Evolutionary conservation across 345 rosid species (phyloP).

Genomic region (Syzygium aromaticum): DNA sequence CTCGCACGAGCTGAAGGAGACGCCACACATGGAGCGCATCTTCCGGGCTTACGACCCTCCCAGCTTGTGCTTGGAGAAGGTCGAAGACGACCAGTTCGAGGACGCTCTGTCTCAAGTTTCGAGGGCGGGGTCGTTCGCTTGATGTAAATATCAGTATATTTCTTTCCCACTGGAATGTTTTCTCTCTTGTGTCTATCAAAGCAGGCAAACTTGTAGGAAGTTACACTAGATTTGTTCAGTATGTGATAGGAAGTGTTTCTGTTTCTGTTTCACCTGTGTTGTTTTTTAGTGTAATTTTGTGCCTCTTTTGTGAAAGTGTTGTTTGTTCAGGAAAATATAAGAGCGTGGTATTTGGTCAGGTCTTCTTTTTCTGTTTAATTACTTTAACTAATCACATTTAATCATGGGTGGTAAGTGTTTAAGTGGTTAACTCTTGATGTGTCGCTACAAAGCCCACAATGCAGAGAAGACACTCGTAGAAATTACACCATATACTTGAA

Average conservation of each 20-base stretch:
- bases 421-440: neutral
- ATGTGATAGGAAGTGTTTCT: neutral
- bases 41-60: conserved; percentile 47
- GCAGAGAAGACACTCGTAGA: neutral
- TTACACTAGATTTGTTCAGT: neutral
- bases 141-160: neutral
- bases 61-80: conserved; percentile 61
- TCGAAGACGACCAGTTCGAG: conserved; percentile 41
- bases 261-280: neutral
- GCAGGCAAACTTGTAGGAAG: neutral
- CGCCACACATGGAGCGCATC: conserved; percentile 44
- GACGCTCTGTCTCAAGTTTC: conserved; percentile 48
- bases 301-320: neutral
- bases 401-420: neutral
- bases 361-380: neutral
- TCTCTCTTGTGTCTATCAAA: neutral
- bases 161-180: neutral
- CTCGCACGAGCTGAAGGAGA: conserved; percentile 46
- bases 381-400: neutral
- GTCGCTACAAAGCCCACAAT: neutral
- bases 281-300: neutral
- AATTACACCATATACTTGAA: neutral
- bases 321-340: neutral
- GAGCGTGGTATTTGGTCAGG: neutral
- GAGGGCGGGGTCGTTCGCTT: conserved; percentile 23